Conservation (phyloP, 2,329 filamentous ascomycete genomes). For the Cladosporium oxysporum region DNA sequence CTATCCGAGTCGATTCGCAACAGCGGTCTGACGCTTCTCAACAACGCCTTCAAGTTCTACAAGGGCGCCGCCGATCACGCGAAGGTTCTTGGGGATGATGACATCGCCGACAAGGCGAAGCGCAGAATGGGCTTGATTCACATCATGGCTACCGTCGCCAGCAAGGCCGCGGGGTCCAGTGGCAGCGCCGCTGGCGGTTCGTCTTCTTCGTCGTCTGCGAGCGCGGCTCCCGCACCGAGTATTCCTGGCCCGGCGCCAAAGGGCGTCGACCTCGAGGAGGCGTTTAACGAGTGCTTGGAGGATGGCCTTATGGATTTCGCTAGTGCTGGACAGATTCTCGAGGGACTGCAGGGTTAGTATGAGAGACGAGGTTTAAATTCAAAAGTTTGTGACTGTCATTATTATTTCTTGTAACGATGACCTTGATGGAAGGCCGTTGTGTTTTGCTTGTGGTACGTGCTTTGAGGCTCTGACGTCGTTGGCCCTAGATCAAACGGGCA, state of each 20-base stretch:
- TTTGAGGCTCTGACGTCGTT: constrained; percentile 6
- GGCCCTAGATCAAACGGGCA: not conserved
- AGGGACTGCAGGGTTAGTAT: constrained; percentile 13
- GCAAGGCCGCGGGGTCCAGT: constrained; percentile 43
- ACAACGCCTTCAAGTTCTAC: constrained; percentile 61
- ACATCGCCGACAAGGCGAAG: constrained; percentile 50
- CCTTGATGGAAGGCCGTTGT: constrained; percentile 11
- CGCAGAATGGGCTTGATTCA: constrained; percentile 37
- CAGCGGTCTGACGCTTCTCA: constrained; percentile 51
- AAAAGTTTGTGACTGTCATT: not conserved
- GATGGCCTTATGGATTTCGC: constrained; percentile 50
- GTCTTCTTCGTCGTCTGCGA: constrained; percentile 7
- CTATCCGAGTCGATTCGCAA: constrained; percentile 46
- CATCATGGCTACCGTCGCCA: constrained; percentile 42
- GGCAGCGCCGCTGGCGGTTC: constrained; percentile 32
- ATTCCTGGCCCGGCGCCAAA: constrained; percentile 43
- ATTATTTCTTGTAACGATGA: not conserved
- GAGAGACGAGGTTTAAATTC: not conserved
- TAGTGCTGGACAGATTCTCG: constrained; percentile 18
- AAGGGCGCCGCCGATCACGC: constrained; percentile 50
- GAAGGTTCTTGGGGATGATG: constrained; percentile 50
- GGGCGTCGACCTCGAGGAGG: constrained; percentile 43
- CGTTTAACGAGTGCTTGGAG: constrained; percentile 55
- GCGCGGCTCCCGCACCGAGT: constrained; percentile 31
- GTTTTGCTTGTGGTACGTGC: constrained; percentile 13